Evolutionary conservation across 345 rosid species (phyloP).

Genomic region (Salix udensis): DNA sequence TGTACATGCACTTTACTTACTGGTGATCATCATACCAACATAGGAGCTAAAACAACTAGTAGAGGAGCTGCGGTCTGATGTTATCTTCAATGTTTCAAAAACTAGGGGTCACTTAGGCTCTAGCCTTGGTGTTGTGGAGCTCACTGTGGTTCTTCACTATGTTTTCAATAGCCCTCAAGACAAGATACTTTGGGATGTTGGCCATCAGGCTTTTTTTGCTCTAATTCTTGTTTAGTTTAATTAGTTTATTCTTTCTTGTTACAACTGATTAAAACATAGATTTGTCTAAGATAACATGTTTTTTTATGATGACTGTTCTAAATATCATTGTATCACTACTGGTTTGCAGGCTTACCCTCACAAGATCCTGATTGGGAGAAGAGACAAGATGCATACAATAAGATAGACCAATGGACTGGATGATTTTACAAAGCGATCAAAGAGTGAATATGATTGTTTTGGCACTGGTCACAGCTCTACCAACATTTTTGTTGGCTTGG

Average conservation of each 20-base stretch:
- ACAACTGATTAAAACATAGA: neutral
- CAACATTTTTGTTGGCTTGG: constrained; percentile 89
- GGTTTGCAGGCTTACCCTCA: constrained; percentile 80
- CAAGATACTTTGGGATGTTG: constrained; percentile 93
- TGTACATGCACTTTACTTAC: too few species aligned
- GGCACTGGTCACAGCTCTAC: constrained; percentile 97
- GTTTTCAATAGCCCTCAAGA: constrained; percentile 89
- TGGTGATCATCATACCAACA: too few species aligned
- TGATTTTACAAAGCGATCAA: constrained; percentile 82
- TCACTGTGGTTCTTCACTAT: constrained; percentile 94
- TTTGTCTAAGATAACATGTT: neutral
- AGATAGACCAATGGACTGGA: constrained; percentile 88
- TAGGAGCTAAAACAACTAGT: too few species aligned
- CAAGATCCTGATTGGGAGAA: constrained; percentile 90
- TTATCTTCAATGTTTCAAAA: constrained; percentile 81
- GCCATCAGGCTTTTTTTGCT: constrained; percentile 66
- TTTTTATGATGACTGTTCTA: neutral
- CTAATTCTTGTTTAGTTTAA: neutral
- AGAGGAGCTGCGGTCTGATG: constrained; percentile 76
- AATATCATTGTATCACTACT: neutral
- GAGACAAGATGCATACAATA: constrained; percentile 84
- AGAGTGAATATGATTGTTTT: constrained; percentile 91
- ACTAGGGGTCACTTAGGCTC: constrained; percentile 98
- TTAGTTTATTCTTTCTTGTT: neutral
- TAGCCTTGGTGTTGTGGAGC: constrained; percentile 97